Base-by-base conservation (phyloP, 768 basidiomycete species). In the Pholiota microspora region DNA sequence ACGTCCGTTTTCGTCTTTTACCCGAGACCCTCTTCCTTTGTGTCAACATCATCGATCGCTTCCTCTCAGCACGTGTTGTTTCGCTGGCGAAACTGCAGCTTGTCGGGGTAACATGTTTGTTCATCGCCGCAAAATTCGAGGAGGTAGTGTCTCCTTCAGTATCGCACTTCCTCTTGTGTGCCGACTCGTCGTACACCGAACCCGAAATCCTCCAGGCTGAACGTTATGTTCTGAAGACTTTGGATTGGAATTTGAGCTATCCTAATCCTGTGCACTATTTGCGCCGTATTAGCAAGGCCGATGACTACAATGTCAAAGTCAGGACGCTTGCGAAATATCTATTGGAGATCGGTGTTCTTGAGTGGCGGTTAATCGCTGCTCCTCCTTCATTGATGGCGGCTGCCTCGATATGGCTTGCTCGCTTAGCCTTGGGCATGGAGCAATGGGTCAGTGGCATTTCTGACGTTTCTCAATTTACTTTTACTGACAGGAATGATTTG, bases 181-280 rank as follows among this genome's bases (percentile, higher is more conserved):
- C 94, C 59, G 84, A 84, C 40, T 87, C 93, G 57, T 81, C 88
- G 0, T 96, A 98, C 71, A 94, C 95, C 47, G 84, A 97, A 59
- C 82, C 91, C 0, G 79, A 82, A 62, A 79, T 83, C 56, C 69
- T 81, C 23, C 76, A 79, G 61, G 80, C 81, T 0, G 96, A 99
- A 73, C 83, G 90, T 53, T 98, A 98, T 66, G 84, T 99, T 44
- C 76, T 98, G 58, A 91, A 93, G 73, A 94, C 93, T 12, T 77
- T 98, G 42, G 89, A 94, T 55, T 99, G 92, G 85, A 92, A 97
- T 69, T 64, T 98, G 61, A 86, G 86, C 62, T 96, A 89, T 67
- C 94, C 96, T 23, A 96, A 93, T 67, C 94, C 96, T 1, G 90
- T 98, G 63, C 90, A 95, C 67, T 98, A 90, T 75, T 78, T 98